Evolutionary conservation across 345 rosid species (phyloP), one percentile per base, ranked within the genome.

Genomic region (Xanthoceras sorbifolium): DNA sequence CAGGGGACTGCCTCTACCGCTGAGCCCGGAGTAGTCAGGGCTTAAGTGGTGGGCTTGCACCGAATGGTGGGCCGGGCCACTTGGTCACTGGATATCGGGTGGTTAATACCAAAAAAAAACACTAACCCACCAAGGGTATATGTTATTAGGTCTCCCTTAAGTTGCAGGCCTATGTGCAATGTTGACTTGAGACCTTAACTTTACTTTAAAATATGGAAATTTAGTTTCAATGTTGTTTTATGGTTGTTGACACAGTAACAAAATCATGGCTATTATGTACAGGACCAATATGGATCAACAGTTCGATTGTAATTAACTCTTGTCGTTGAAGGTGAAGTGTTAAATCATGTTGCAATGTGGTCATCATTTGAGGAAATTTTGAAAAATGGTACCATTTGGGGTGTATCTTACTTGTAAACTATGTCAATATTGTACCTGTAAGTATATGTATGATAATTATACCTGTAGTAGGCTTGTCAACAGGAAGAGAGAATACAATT

Each of bases 311-410:
- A 14, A 9, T 74, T 64, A 74, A 71, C 82, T 71, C n/a, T 12
- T 29, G 20, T 44, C 74, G 77, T 40, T 75, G 77, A 78, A 74
- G 76, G 68, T 14, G 73, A 77, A 72, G 63, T 26, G 59, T 59
- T 9, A 26, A 60, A 64, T 81, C 36, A 46, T 55, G 62, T 68
- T 26, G 34, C 64, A 34, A 42, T 29, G 29, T 63, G 29, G 63
- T 68, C 34, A 38, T 72, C 26, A 29, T 31, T 74, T 67, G 81
- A 34, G 64, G 28, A 42, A 48, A 67, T 57, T 22, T 57, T 57
- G 57, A 57, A 71, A 52, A 57, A 50, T 34, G 64, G 74, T 72
- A 20, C 50, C 48, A 15, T 63, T 66, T 66, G 38, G 80, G 71
- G 36, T 57, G 69, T 69, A 25, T 73, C 69, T 48, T 31, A 65